Evolutionary conservation across 805 yeast species (phyloP), one percentile per base, ranked within the genome.

Genomic region (Saturnispora gosingensis): DNA sequence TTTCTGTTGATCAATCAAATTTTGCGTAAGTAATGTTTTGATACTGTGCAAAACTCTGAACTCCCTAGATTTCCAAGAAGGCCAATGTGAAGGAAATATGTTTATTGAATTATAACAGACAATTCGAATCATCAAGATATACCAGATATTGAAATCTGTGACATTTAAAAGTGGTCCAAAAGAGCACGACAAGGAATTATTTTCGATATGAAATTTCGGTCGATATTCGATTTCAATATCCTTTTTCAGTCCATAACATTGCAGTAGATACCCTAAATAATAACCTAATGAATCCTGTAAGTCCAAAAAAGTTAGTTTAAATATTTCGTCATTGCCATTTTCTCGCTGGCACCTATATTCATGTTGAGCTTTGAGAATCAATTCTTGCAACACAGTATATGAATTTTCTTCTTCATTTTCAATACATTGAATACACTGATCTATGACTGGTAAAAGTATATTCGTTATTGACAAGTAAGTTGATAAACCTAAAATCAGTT

Each of bases 41-140:
- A 46, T 46, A 27, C 49, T 36, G 11, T 46, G 49, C 22, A 46
- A 46, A n/a, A 46, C 35, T 15, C 49, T 46, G 38, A 46, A 46
- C 35, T 46, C 49, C 18, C 43, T 46, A 4, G 49, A 46, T 25
- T 46, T 46, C 49, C 49, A 46, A 36, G 49, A 46, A 16, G 49
- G 49, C 49, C 49, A 46, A 27, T 30, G 24, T 5, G 35, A 15
- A 15, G 49, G 49, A 20, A 38, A 46, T 16, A 46, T 28, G 28
- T 24, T 28, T 5, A 46, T 38, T 18, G 42, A 16, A 24, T 46
- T 34, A 13, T 38, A 25, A 38, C 49, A 46, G 5, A 46, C n/a
- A n/a, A 38, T 36, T 28, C 24, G 24, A 15, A 46, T 25, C 34
- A 46, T n/a, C 8, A 46, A 46, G n/a, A 46, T 25, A 13, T 32